Evolutionary conservation across 192 early-diverging fungal genomes (phyloP).

Genomic region (Backusella luteola): DNA sequence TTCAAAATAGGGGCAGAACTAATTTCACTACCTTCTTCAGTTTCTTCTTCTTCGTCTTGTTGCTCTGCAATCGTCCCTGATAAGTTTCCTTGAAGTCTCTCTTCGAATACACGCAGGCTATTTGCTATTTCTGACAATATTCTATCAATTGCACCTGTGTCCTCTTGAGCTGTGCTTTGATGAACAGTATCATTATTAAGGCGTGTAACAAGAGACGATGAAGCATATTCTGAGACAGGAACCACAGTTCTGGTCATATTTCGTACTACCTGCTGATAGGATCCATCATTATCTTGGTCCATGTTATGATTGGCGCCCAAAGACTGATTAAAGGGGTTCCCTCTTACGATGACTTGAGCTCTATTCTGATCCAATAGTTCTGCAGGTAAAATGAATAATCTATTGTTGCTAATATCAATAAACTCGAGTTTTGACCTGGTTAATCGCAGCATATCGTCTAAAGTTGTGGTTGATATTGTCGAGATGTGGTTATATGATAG

Average conservation of each 20-base stretch:
- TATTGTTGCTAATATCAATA: not conserved
- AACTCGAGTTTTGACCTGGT: not conserved
- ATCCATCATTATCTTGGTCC: not conserved
- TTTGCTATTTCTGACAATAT: not conserved
- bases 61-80: not conserved
- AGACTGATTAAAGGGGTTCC: not conserved
- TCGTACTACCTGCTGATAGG: not conserved
- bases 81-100: not conserved
- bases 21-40: no score
- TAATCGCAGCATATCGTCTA: not conserved
- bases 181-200: not conserved
- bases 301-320: not conserved
- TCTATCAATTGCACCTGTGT: not conserved
- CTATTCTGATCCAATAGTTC: not conserved
- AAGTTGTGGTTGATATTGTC: not conserved
- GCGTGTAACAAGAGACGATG: not conserved
- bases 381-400: not conserved
- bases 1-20: not conserved
- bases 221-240: not conserved
- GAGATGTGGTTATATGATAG: constrained; percentile 9
- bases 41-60: not conserved
- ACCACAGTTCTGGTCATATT: not conserved
- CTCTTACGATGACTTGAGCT: not conserved
- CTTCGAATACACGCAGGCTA: not conserved
- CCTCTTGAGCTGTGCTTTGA: not conserved